phyloP scores from a whole-genome alignment of 352 stramenopile genomes.

The Pythium phragmiticola region DNA sequence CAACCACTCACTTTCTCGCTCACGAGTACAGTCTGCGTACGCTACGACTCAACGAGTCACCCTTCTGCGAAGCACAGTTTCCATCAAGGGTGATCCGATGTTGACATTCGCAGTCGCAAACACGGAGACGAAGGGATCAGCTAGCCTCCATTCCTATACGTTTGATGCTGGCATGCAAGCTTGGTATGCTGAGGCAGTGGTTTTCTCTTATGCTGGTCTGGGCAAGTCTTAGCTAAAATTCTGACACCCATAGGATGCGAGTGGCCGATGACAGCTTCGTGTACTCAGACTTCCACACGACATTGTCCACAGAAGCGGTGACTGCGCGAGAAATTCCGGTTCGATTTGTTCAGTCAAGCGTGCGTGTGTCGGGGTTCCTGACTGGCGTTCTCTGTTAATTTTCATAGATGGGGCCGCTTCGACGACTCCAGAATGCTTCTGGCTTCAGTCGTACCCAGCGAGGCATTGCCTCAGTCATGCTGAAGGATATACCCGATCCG shows the following conservation, averaged over 20 bases:
- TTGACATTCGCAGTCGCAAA: slow-evolving; percentile 79
- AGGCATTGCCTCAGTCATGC: slow-evolving; percentile 65
- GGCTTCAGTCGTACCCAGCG: slow-evolving; percentile 68
- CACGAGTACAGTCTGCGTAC: slow-evolving; percentile 19
- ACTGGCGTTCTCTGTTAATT: not conserved
- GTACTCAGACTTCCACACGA: slow-evolving; percentile 82
- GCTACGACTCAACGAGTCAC: slow-evolving; percentile 46
- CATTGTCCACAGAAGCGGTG: slow-evolving; percentile 71
- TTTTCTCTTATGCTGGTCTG: not conserved
- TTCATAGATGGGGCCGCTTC: slow-evolving; percentile 64
- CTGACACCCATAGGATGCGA: slow-evolving; percentile 60
- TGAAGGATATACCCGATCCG: slow-evolving; percentile 67
- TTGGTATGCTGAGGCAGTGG: slow-evolving; percentile 42
- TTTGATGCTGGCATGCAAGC: slow-evolving; percentile 70
- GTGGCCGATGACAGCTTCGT: slow-evolving; percentile 84
- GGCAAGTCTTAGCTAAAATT: not conserved
- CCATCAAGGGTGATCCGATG: slow-evolving; percentile 66
- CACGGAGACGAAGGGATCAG: slow-evolving; percentile 41
- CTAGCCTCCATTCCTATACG: slow-evolving; percentile 74
- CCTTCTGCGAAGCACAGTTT: slow-evolving; percentile 71
- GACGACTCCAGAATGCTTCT: slow-evolving; percentile 80
- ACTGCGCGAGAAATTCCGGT: slow-evolving; percentile 64
- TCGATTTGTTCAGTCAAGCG: slow-evolving; percentile 16
- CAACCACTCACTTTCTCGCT: not conserved
- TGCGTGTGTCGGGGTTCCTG: not conserved